Evolutionary conservation across 148 eudicot genomes (phyloP).

Genomic region (Rhododendron henanense): DNA sequence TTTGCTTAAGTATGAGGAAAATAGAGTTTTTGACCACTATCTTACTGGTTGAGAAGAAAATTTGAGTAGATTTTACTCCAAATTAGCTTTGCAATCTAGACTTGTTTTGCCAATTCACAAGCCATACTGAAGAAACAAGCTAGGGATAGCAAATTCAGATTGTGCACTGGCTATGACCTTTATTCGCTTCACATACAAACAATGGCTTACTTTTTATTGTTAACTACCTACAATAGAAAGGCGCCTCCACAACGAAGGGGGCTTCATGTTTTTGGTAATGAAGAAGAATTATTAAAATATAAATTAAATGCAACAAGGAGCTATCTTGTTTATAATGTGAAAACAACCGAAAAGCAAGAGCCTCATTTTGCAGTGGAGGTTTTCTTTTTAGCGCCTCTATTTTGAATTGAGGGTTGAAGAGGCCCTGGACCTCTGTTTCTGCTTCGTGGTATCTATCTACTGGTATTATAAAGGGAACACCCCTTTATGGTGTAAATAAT

Average conservation of each 20-base stretch:
- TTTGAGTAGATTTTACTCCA: not conserved
- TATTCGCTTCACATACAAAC: not conserved
- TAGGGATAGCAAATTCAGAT: not conserved
- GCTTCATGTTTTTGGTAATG: not conserved
- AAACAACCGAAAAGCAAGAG: not conserved
- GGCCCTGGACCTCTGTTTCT: not conserved
- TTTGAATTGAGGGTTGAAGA: not conserved
- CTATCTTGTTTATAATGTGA: not conserved
- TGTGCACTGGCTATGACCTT: not conserved
- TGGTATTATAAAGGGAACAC: not conserved
- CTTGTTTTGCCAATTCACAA: not conserved
- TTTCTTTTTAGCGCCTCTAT: not conserved
- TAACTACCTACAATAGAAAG: not conserved
- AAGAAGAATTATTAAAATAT: not conserved
- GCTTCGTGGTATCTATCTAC: not conserved
- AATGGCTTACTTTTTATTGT: not conserved
- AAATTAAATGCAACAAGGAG: not conserved
- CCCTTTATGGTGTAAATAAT: not conserved
- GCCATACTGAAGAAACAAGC: not conserved
- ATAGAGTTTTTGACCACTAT: not conserved
- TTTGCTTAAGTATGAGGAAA: not conserved
- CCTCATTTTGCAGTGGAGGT: not conserved
- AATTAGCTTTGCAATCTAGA: not conserved
- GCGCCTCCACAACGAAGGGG: not conserved
- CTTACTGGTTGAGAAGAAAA: not conserved